Evolutionary conservation across 352 stramenopile species (phyloP).

Genomic region (Globisporangium mamillatum): DNA sequence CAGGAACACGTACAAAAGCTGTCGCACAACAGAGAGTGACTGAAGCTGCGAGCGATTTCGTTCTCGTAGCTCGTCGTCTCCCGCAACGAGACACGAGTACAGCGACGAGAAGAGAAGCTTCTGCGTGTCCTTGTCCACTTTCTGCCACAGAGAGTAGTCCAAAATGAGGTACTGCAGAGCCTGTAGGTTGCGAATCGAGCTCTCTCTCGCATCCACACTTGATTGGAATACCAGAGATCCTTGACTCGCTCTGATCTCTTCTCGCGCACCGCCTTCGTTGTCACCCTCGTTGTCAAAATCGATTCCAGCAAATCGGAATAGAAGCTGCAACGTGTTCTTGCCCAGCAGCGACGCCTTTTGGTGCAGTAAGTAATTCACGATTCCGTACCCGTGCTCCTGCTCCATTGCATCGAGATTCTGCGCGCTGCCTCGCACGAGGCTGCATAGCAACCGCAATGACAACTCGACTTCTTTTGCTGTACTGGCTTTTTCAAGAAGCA

Average conservation of each 20-base stretch:
- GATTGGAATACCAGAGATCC: constrained; percentile 2
- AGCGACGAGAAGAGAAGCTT: constrained; percentile 61
- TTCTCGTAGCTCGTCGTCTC: constrained; percentile 44
- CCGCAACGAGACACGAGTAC: constrained; percentile 54
- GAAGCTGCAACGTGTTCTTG: constrained; percentile 26
- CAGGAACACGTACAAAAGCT: constrained; percentile 70
- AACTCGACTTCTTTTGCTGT: constrained; percentile 42
- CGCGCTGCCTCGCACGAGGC: constrained; percentile 30
- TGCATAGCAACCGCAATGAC: constrained; percentile 37
- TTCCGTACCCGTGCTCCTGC: constrained; percentile 66
- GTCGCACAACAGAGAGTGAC: constrained; percentile 56
- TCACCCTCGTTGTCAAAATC: constrained; percentile 28
- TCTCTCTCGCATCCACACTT: constrained; percentile 17
- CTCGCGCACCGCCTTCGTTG: background rate
- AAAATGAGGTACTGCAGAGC: constrained; percentile 72
- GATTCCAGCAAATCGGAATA: constrained; percentile 60
- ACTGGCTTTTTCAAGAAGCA: constrained; percentile 43
- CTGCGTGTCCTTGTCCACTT: constrained; percentile 32
- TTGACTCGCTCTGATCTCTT: background rate
- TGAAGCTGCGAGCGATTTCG: constrained; percentile 62
- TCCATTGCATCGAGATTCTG: constrained; percentile 61
- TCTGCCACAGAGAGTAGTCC: constrained; percentile 70
- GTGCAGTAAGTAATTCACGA: constrained; percentile 67
- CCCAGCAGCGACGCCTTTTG: constrained; percentile 49
- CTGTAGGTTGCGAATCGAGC: constrained; percentile 55